phyloP scores from a whole-genome alignment of 129 eudicot species.

The Erigeron canadensis region DNA sequence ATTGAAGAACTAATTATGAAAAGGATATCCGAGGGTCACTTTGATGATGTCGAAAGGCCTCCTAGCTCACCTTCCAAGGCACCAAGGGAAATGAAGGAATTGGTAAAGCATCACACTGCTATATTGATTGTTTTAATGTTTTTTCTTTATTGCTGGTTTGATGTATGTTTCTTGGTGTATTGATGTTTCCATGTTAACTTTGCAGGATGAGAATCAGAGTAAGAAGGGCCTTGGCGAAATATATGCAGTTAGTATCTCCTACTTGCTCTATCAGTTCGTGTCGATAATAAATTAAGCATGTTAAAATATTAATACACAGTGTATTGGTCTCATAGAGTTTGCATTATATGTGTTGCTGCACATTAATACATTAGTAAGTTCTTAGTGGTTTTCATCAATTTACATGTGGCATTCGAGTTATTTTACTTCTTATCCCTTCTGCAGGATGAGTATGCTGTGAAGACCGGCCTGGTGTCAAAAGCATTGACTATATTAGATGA shows the following conservation, averaged over 20 bases:
- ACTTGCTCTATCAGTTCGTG: neutral
- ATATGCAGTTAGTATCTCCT: constrained; percentile 65
- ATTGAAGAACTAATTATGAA: constrained; percentile 85
- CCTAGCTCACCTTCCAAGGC: constrained; percentile 53
- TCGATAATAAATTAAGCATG: no score
- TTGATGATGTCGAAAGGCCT: constrained; percentile 83
- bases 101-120: constrained; percentile 46
- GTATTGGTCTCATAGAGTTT: no score
- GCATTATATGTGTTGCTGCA: neutral
- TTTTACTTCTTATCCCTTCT: constrained; percentile 9
- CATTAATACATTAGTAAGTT: no score
- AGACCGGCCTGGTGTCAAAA: constrained; percentile 77
- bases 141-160: neutral
- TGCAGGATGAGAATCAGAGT: constrained; percentile 91
- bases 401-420: no score
- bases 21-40: constrained; percentile 74
- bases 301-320: no score
- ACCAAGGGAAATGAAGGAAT: constrained; percentile 69
- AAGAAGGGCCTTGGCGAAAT: constrained; percentile 94
- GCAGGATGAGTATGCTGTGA: constrained; percentile 90
- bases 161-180: neutral
- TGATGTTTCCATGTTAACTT: constrained; percentile 11
- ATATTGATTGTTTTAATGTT: neutral
- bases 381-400: no score
- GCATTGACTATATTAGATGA: constrained; percentile 77